Conservation (phyloP, 495 filamentous ascomycete genomes). For the Niebla homalea region DNA sequence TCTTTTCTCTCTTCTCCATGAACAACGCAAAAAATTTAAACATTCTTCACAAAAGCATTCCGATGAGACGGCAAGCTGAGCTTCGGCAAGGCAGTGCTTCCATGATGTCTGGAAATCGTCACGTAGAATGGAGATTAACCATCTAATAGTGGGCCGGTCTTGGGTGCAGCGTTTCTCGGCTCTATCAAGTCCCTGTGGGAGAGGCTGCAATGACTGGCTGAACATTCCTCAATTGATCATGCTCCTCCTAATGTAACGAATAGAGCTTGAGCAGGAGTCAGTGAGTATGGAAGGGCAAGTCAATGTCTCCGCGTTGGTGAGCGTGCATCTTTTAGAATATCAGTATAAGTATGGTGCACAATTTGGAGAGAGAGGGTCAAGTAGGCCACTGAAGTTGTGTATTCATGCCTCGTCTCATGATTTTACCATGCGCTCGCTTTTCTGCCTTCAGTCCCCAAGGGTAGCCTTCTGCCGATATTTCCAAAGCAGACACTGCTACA, state of each 20-base stretch:
- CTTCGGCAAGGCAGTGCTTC: slow-evolving; percentile 25
- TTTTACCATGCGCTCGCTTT: slow-evolving; percentile 7
- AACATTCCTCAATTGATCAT: too few species aligned
- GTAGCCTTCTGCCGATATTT: slow-evolving; percentile 77
- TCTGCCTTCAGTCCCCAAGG: slow-evolving; percentile 26
- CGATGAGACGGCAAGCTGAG: slow-evolving; percentile 32
- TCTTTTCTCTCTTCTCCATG: slow-evolving; percentile 36
- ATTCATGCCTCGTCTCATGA: background rate
- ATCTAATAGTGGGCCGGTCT: slow-evolving; percentile 40
- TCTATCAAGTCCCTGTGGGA: slow-evolving; percentile 30
- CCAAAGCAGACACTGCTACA: slow-evolving; percentile 93
- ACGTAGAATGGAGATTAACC: slow-evolving; percentile 49
- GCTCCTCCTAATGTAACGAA: too few species aligned
- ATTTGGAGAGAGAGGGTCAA: background rate
- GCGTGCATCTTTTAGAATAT: too few species aligned
- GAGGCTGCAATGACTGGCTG: slow-evolving; percentile 58
- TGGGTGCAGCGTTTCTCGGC: slow-evolving; percentile 50
- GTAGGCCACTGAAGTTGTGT: background rate
- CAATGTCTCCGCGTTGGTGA: too few species aligned
- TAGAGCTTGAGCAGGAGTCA: too few species aligned
- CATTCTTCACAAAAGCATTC: slow-evolving; percentile 53
- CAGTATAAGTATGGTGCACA: background rate
- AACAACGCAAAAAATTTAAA: slow-evolving; percentile 52
- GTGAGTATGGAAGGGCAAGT: too few species aligned
- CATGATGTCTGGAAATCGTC: slow-evolving; percentile 53